phyloP scores from a whole-genome alignment of 1,284 basidiomycete species.

The Rhizoctonia solani region DNA sequence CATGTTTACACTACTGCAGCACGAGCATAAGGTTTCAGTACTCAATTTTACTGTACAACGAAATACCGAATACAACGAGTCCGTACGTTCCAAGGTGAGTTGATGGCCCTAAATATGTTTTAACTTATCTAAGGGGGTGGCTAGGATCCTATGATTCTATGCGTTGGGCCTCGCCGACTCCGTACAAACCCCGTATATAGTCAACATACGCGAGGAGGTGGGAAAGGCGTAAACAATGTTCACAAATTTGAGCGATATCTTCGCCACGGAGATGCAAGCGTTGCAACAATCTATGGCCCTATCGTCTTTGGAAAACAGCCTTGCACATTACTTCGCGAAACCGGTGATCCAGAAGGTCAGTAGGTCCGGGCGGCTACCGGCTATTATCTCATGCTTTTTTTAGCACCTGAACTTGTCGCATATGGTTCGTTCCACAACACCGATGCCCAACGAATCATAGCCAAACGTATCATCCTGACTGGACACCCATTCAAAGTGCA shows the following conservation, averaged over 20 bases:
- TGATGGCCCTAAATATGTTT: not conserved
- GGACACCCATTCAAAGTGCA: constrained; percentile 98
- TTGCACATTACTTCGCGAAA: constrained; percentile 73
- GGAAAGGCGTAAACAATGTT: constrained; percentile 91
- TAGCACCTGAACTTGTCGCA: constrained; percentile 85
- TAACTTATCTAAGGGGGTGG: constrained; percentile 8
- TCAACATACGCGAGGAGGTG: constrained; percentile 87
- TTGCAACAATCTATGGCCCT: constrained; percentile 88
- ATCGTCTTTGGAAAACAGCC: constrained; percentile 87
- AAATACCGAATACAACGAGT: constrained; percentile 91
- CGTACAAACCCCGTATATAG: constrained; percentile 88
- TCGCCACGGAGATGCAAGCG: constrained; percentile 75
- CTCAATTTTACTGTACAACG: constrained; percentile 92
- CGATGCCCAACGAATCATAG: constrained; percentile 89
- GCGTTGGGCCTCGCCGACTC: constrained; percentile 86
- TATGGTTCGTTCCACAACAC: constrained; percentile 87
- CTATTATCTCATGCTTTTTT: not conserved
- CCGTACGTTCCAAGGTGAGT: constrained; percentile 86
- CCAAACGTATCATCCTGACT: constrained; percentile 91
- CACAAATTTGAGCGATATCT: constrained; percentile 98
- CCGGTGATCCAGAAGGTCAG: constrained; percentile 63
- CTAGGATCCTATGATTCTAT: constrained; percentile 86
- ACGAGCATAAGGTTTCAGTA: constrained; percentile 96
- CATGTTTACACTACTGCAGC: constrained; percentile 84
- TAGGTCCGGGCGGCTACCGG: not conserved